Conservation (phyloP, 2,329 filamentous ascomycete species). For the Epichloe sibirici region DNA sequence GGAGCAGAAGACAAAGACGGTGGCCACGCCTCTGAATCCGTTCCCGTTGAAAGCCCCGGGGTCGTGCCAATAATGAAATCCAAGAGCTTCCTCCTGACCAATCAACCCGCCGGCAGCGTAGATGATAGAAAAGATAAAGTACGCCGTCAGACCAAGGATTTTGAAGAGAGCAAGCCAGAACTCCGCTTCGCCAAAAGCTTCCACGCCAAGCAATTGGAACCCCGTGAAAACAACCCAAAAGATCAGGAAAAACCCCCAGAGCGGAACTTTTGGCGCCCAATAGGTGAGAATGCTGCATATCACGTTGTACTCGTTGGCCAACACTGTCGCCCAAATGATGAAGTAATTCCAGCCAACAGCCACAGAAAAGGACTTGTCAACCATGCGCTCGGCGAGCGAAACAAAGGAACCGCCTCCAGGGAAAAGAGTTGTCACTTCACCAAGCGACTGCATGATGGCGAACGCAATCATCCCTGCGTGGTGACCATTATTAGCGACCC, state of each 20-base stretch:
- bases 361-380: conserved; percentile 57
- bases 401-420: conserved; percentile 61
- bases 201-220: conserved; percentile 60
- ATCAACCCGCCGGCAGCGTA: conserved; percentile 56
- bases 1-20: conserved; percentile 57
- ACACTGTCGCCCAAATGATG: conserved; percentile 52
- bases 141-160: conserved; percentile 55
- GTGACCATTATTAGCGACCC: not conserved
- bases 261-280: conserved; percentile 48
- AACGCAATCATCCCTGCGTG: conserved; percentile 46
- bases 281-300: conserved; percentile 53
- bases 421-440: conserved; percentile 62
- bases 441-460: conserved; percentile 59
- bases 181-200: conserved; percentile 66
- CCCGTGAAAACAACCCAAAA: conserved; percentile 59
- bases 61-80: conserved; percentile 59
- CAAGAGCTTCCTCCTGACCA: conserved; percentile 44
- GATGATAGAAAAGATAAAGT: conserved; percentile 62
- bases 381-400: conserved; percentile 57
- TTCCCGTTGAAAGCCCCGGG: conserved; percentile 56
- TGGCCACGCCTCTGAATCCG: conserved; percentile 53
- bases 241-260: conserved; percentile 62
- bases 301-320: conserved; percentile 61
- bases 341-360: conserved; percentile 64
- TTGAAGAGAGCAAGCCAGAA: conserved; percentile 70